A percentile compares a stretch with the other conserved stretches of the same genome.
These are phyloP conservation scores for Echria macrotheca DNA, from an alignment of 495 filamentous ascomycete species.

Conservation along the genomic window DNA sequence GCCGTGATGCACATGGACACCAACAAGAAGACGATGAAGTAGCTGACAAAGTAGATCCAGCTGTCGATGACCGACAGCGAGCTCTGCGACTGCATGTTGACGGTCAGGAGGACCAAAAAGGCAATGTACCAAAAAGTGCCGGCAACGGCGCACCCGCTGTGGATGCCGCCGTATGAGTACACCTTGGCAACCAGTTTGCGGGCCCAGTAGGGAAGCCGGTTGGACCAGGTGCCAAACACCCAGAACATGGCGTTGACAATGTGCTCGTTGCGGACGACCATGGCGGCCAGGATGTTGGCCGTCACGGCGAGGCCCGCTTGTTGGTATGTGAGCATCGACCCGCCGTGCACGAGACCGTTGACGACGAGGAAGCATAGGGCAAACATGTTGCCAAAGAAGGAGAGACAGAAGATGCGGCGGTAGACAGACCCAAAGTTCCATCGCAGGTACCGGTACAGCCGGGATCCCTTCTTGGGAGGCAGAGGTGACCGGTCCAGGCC, in stretches of 20 bases:
- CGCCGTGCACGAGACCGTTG: not conserved
- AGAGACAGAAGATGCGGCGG: slow-evolving; percentile 31
- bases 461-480: slow-evolving; percentile 25
- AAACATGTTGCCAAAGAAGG: slow-evolving; percentile 26
- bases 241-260: slow-evolving; percentile 68
- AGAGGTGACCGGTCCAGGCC: slow-evolving; percentile 17
- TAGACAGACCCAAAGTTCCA: slow-evolving; percentile 35
- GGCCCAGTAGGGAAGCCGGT: slow-evolving; percentile 55
- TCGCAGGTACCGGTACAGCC: slow-evolving; percentile 27
- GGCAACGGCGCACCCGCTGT: slow-evolving; percentile 65
- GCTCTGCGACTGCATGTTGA: slow-evolving; percentile 39
- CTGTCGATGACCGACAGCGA: slow-evolving; percentile 39
- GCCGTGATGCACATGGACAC: slow-evolving; percentile 39
- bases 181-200: slow-evolving; percentile 65
- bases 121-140: slow-evolving; percentile 64
- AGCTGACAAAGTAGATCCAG: slow-evolving; percentile 42
- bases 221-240: slow-evolving; percentile 51
- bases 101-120: slow-evolving; percentile 35
- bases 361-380: slow-evolving; percentile 18
- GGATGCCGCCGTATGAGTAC: slow-evolving; percentile 73
- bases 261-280: slow-evolving; percentile 66
- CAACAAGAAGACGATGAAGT: slow-evolving; percentile 38
- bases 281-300: slow-evolving; percentile 42
- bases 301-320: slow-evolving; percentile 36
- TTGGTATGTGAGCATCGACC: slow-evolving; percentile 18